A percentile compares a stretch with the other conserved stretches of the same genome.
Evolutionary conservation across 2,329 filamentous ascomycete genomes (phyloP).

Genomic region (Sordariomycetes sp.): DNA sequence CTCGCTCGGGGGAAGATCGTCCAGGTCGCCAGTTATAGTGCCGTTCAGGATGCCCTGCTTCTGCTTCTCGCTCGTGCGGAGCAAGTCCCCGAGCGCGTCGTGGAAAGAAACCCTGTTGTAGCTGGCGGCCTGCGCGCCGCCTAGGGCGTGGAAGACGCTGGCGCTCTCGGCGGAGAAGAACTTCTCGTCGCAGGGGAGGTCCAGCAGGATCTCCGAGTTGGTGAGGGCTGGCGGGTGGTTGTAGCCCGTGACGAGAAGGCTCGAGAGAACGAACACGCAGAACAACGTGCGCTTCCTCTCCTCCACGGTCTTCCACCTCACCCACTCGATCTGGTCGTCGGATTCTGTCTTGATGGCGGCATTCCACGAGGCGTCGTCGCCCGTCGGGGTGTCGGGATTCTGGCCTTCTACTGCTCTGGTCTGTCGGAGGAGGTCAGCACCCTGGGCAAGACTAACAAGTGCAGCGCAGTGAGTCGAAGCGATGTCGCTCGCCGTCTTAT

Average conservation of each 20-base stretch:
- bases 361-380: constrained; percentile 37
- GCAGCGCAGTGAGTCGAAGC: constrained; percentile 87
- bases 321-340: constrained; percentile 66
- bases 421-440: constrained; percentile 28
- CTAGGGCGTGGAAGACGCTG: constrained; percentile 69
- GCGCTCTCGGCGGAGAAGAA: constrained; percentile 77
- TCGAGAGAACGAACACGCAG: constrained; percentile 83
- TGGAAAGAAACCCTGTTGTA: constrained; percentile 71
- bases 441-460: constrained; percentile 67
- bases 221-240: constrained; percentile 85
- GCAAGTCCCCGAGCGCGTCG: constrained; percentile 66
- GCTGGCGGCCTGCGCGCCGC: constrained; percentile 58
- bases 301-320: constrained; percentile 78
- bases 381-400: constrained; percentile 46
- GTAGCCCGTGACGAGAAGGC: constrained; percentile 82
- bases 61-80: constrained; percentile 62
- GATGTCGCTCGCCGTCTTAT: constrained; percentile 83
- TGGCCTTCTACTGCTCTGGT: constrained; percentile 16
- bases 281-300: constrained; percentile 91
- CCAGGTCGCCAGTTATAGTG: constrained; percentile 23
- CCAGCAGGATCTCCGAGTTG: constrained; percentile 84
- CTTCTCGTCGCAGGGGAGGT: constrained; percentile 87
- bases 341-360: constrained; percentile 28
- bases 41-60: constrained; percentile 33
- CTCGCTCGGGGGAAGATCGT: constrained; percentile 40